phyloP scores from a whole-genome alignment of 129 eudicot species.

The Erigeron canadensis region DNA sequence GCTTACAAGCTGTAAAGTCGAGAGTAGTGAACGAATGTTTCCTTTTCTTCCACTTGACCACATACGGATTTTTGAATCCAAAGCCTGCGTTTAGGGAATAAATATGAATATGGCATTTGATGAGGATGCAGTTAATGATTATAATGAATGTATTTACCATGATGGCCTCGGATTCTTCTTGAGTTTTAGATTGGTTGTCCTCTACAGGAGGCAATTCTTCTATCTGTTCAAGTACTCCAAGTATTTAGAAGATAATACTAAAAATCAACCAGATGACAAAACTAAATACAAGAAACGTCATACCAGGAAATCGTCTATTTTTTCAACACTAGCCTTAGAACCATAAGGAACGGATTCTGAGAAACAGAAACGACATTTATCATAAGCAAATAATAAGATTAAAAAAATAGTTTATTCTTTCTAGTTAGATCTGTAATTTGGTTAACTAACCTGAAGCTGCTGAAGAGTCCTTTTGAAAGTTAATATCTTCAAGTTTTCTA shows the following conservation, averaged over 20 bases:
- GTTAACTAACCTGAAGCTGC: slow-evolving; percentile 50
- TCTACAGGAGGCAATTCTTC: slow-evolving; percentile 47
- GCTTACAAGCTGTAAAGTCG: slow-evolving; percentile 90
- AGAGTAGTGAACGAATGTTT: slow-evolving; percentile 84
- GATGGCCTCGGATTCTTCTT: slow-evolving; percentile 41
- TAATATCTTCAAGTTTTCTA: slow-evolving; percentile 30
- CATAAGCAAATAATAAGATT: neutral
- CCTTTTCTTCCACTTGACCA: slow-evolving; percentile 96
- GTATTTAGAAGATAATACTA: neutral
- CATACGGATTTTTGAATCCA: slow-evolving; percentile 60
- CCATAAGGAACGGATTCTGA: slow-evolving; percentile 45
- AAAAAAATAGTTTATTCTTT: neutral
- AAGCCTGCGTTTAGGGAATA: slow-evolving; percentile 43
- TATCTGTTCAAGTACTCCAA: slow-evolving; percentile 38
- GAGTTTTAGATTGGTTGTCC: slow-evolving; percentile 27
- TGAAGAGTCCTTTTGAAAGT: slow-evolving; percentile 44
- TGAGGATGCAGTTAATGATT: neutral
- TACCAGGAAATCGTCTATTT: slow-evolving; percentile 54
- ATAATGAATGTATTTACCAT: slow-evolving; percentile 34
- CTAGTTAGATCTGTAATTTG: neutral
- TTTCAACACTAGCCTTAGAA: slow-evolving; percentile 39
- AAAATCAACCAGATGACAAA: neutral
- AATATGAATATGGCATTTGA: neutral
- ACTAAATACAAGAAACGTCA: neutral
- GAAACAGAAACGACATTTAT: slow-evolving; percentile 20